A percentile compares a stretch with the other conserved stretches of the same genome.
Evolutionary conservation across 345 rosid species (phyloP).

Genomic region (Zanthoxylum bungeanum): DNA sequence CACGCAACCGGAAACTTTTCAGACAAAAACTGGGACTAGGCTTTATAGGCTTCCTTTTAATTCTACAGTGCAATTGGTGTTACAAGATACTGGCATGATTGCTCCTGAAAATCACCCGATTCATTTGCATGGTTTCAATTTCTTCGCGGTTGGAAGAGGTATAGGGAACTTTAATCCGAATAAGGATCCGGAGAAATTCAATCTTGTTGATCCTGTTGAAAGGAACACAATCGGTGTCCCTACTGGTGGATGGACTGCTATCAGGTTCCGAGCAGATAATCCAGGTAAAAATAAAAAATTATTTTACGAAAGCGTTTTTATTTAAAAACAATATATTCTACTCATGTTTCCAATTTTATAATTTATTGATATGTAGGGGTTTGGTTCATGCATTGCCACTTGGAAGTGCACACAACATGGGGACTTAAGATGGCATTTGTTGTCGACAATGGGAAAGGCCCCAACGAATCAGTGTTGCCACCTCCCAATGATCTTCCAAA

Average conservation of each 20-base stretch:
- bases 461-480: conserved; percentile 63
- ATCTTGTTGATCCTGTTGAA: conserved; percentile 89
- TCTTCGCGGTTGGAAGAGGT: conserved; percentile 79
- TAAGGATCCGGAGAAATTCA: conserved; percentile 63
- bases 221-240: conserved; percentile 88
- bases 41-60: conserved; percentile 61
- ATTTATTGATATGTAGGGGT: too few species aligned
- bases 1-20: conserved; percentile 47
- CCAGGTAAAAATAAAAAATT: conserved; percentile 68
- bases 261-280: conserved; percentile 86
- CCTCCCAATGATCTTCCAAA: conserved; percentile 85
- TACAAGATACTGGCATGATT: conserved; percentile 80
- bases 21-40: conserved; percentile 70
- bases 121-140: conserved; percentile 90
- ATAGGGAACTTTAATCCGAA: conserved; percentile 57
- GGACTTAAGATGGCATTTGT: conserved; percentile 95
- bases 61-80: conserved; percentile 65
- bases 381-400: conserved; percentile 97
- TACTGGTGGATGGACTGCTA: conserved; percentile 88
- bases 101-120: conserved; percentile 86
- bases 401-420: conserved; percentile 95
- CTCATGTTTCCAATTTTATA: too few species aligned
- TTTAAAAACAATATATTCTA: neutral
- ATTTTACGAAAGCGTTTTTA: neutral
- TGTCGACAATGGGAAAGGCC: conserved; percentile 83